Base-by-base conservation (phyloP, 305 asterid genomes). In the Ajuga reptans region DNA sequence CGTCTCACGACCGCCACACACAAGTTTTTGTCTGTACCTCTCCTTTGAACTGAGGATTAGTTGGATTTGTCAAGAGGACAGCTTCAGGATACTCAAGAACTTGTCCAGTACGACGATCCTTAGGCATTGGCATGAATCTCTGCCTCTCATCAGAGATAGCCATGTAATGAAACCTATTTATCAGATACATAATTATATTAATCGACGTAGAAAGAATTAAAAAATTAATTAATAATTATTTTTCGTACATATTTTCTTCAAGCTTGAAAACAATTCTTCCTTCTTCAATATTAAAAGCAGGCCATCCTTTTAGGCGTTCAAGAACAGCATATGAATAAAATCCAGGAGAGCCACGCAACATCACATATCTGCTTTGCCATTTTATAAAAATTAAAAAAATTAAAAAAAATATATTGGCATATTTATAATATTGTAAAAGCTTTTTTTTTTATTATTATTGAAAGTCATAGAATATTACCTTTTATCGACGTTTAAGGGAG, bases 111-210 rank as follows among this genome's bases (percentile, higher is more conserved):
- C 0, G 1, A 6, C 95, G 87, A 59, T 90, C 95, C 37, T 52
- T 60, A 0, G 60, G 36, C 68, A 12, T 71, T 36, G 97, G 97
- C 97, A 90, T 90, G 5, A 59, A 24, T 62, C 92, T 75, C 72
- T 85, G 87, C 36, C 89, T 85, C 63, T 67, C 80, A 16, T 86
- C 86, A 0, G 90, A 86, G 39, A 90, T 62, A 31, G 97, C 95
- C 94, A 90, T 88, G 75, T 80, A 90, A 37, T 80, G 64, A 62
- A 88, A 88, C 89, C 95, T 90, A 41, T 3, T 29, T n/a, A 1
- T 15, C 9, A 17, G n/a, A 67, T 34, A 36, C 27, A 39, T 39
- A 39, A 39, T 6, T 16, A 9, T 5, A 4, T 16, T 3, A 1
- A 16, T 9, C 2, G 4, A 12, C 14, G 2, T 9, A 51, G 5